Conservation (phyloP, 805 yeast genomes). For the Naumovozyma castellii region DNA sequence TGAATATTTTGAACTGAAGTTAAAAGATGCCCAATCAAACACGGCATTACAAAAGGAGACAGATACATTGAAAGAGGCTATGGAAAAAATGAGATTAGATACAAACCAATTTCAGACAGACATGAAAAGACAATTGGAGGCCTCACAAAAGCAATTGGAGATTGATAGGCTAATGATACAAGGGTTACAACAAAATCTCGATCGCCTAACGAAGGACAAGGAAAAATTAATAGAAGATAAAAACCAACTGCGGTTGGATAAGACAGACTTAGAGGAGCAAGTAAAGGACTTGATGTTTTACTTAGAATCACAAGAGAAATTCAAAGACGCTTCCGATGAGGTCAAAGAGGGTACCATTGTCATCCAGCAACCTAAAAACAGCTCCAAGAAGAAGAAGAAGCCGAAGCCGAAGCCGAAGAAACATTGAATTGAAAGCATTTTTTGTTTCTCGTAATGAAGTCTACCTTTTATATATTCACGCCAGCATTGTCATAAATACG, state of each 20-base stretch:
- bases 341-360: slow-evolving; percentile 62
- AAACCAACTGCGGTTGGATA: slow-evolving; percentile 21
- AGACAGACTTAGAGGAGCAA: slow-evolving; percentile 49
- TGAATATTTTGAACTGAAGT: slow-evolving; percentile 60
- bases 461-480: no score
- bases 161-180: slow-evolving; percentile 30
- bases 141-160: slow-evolving; percentile 16
- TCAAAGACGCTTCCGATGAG: slow-evolving; percentile 62
- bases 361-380: slow-evolving; percentile 21
- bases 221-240: slow-evolving; percentile 18
- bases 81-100: slow-evolving; percentile 11
- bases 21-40: slow-evolving; percentile 27
- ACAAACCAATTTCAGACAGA: slow-evolving; percentile 12
- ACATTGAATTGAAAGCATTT: no score
- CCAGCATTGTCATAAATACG: no score
- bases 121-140: slow-evolving; percentile 9
- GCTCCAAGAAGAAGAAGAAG: slow-evolving; percentile 9
- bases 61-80: slow-evolving; percentile 4
- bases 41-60: slow-evolving; percentile 23
- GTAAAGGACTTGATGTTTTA: slow-evolving; percentile 73
- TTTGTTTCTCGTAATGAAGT: no score
- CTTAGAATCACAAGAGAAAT: slow-evolving; percentile 61
- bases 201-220: slow-evolving; percentile 29
- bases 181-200: slow-evolving; percentile 41
- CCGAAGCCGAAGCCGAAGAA: slow-evolving; percentile 2